These are phyloP conservation scores for Agaricus sinodeliciosus DNA, from an alignment of 768 basidiomycete genomes.

Conservation along the genomic window DNA sequence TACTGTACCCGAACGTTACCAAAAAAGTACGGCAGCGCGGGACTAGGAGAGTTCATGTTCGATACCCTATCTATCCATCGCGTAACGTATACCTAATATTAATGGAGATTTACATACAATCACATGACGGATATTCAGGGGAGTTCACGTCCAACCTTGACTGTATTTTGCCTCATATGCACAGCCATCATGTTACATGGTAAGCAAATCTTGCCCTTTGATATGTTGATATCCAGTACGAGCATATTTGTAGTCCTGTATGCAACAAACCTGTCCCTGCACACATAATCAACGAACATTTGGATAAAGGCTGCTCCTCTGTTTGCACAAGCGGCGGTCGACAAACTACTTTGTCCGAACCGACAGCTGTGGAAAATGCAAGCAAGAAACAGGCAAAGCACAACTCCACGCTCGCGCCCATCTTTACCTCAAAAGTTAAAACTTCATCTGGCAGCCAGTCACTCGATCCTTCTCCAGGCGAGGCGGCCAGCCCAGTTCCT, in stretches of 20 bases:
- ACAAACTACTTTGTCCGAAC: not conserved
- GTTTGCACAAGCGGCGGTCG: slow-evolving; percentile 11
- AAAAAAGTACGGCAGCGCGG: not conserved
- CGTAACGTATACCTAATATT: no score
- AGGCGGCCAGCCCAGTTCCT: slow-evolving; percentile 1
- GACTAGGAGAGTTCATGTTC: not conserved
- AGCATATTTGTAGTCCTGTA: slow-evolving; percentile 33
- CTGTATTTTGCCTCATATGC: not conserved
- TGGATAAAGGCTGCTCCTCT: slow-evolving; percentile 38
- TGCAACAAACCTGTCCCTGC: slow-evolving; percentile 37
- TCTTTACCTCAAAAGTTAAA: slow-evolving; percentile 27
- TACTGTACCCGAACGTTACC: slow-evolving; percentile 14
- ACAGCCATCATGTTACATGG: slow-evolving; percentile 5
- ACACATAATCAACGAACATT: slow-evolving; percentile 40
- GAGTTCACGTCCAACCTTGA: not conserved
- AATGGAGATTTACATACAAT: not conserved
- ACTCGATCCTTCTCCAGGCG: not conserved
- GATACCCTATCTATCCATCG: not conserved
- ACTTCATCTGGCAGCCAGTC: slow-evolving; percentile 6
- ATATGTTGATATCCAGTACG: not conserved
- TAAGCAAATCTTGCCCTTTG: not conserved
- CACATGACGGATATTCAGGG: not conserved
- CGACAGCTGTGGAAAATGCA: not conserved
- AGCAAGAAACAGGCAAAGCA: slow-evolving; percentile 10
- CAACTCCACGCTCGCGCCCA: slow-evolving; percentile 28